These are phyloP conservation scores for Rhizopogon vinicolor DNA, from an alignment of 768 basidiomycete genomes.

Conservation along the genomic window DNA sequence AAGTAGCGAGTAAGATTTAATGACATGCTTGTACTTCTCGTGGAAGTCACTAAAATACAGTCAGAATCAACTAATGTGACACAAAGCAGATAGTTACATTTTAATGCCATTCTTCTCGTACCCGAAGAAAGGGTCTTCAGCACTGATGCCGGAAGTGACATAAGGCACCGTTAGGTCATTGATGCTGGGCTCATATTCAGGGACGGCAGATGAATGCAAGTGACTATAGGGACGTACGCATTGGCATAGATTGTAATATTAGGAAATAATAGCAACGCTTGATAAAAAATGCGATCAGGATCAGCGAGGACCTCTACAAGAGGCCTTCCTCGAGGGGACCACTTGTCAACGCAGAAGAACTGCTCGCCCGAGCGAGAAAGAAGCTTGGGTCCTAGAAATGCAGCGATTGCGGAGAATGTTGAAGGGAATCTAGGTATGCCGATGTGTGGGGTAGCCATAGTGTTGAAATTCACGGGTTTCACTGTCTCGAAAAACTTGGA, in stretches of 20 bases:
- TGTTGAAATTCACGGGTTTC: conserved; percentile 75
- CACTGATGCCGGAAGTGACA: conserved; percentile 69
- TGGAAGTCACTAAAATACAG: conserved; percentile 42
- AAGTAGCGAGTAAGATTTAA: conserved; percentile 49
- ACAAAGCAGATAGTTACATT: conserved; percentile 39
- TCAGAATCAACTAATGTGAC: conserved; percentile 1
- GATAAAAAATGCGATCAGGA: conserved; percentile 74
- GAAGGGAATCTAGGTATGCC: conserved; percentile 66
- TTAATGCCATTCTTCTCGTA: conserved; percentile 53
- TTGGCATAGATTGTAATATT: conserved; percentile 80
- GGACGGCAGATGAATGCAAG: not conserved
- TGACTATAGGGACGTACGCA: conserved; percentile 39
- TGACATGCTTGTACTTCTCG: conserved; percentile 51
- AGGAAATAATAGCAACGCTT: conserved; percentile 62
- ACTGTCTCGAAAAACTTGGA: conserved; percentile 68
- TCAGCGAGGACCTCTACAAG: conserved; percentile 79
- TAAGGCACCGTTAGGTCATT: conserved; percentile 83
- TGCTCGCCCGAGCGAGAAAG: conserved; percentile 80
- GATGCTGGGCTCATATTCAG: conserved; percentile 34
- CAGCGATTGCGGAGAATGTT: conserved; percentile 47
- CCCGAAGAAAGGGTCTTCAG: conserved; percentile 59
- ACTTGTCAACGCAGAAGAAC: conserved; percentile 70
- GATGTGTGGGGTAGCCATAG: conserved; percentile 80
- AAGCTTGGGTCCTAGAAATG: conserved; percentile 59
- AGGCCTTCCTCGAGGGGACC: conserved; percentile 61